Conservation (phyloP, 345 rosid genomes). For the Fremontodendron californicum region DNA sequence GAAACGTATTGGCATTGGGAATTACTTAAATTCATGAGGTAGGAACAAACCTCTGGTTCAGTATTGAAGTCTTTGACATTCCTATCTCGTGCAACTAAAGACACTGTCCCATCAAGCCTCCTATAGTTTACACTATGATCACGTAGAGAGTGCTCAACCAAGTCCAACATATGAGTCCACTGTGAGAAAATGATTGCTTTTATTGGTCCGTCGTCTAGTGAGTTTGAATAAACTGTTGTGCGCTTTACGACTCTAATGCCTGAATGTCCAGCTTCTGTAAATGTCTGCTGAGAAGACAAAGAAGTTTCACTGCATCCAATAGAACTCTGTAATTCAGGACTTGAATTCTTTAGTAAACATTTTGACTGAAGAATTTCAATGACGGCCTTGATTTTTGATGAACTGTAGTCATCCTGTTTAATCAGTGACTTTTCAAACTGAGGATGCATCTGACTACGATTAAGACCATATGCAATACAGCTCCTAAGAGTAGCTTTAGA, state of each 20-base stretch:
- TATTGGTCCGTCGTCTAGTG: slow-evolving; percentile 42
- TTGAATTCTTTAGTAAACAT: slow-evolving; percentile 30
- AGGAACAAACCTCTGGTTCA: slow-evolving; percentile 60
- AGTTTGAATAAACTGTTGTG: slow-evolving; percentile 32
- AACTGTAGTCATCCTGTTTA: slow-evolving; percentile 51
- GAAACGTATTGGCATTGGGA: not conserved
- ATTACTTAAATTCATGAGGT: not conserved
- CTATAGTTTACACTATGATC: slow-evolving; percentile 51
- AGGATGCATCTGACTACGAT: slow-evolving; percentile 33
- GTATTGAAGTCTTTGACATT: slow-evolving; percentile 80
- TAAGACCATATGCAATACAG: slow-evolving; percentile 40
- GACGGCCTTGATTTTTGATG: slow-evolving; percentile 77
- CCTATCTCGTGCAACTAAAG: slow-evolving; percentile 67
- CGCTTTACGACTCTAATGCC: slow-evolving; percentile 35
- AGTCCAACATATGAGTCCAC: slow-evolving; percentile 91
- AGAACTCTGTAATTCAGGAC: slow-evolving; percentile 29
- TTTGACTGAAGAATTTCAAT: slow-evolving; percentile 58
- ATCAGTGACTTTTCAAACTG: slow-evolving; percentile 36
- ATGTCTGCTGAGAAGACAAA: slow-evolving; percentile 19
- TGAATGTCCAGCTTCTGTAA: slow-evolving; percentile 15
- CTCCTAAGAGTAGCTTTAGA: slow-evolving; percentile 65
- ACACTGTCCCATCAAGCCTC: slow-evolving; percentile 93
- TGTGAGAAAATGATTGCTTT: slow-evolving; percentile 89
- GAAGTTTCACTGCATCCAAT: slow-evolving; percentile 29
- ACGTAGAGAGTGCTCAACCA: slow-evolving; percentile 57